Evolutionary conservation across 1,284 basidiomycete genomes (phyloP).

Genomic region (Coniophora puteana): DNA sequence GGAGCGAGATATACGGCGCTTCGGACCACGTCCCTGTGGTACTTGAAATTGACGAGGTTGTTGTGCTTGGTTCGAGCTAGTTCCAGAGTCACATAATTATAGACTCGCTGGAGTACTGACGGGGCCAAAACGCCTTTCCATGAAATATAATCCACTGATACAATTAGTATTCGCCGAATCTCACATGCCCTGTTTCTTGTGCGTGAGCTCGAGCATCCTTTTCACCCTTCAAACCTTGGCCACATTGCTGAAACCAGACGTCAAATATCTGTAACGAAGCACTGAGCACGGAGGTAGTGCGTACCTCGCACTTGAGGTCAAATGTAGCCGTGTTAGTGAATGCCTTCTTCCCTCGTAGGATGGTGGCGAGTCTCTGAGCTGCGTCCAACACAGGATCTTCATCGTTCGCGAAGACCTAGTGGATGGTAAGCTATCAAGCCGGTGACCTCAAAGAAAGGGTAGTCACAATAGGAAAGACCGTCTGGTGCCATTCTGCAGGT

Average conservation of each 20-base stretch:
- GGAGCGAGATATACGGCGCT: conserved; percentile 81
- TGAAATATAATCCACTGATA: conserved; percentile 9
- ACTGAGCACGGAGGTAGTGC: conserved; percentile 13
- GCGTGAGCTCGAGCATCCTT: conserved; percentile 90
- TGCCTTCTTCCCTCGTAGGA: conserved; percentile 71
- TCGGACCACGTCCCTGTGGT: conserved; percentile 82
- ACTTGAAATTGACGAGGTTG: conserved; percentile 55
- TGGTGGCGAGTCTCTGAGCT: conserved; percentile 66
- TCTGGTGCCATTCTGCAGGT: conserved; percentile 85
- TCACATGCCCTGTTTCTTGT: conserved; percentile 78
- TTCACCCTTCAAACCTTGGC: conserved; percentile 84
- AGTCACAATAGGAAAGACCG: conserved; percentile 66
- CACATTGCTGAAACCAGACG: conserved; percentile 56
- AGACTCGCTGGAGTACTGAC: too few relatives aligned
- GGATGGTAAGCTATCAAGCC: conserved; percentile 11
- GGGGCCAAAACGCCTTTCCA: too few relatives aligned
- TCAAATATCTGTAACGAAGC: conserved; percentile 6
- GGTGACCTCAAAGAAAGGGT: conserved; percentile 13
- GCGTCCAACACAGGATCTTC: conserved; percentile 62
- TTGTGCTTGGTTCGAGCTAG: conserved; percentile 23
- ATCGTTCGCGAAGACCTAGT: conserved; percentile 28
- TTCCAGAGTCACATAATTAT: too few relatives aligned
- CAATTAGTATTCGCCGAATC: conserved; percentile 83
- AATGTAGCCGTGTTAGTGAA: conserved; percentile 93
- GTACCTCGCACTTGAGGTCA: conserved; percentile 78